A percentile compares a stretch with the other conserved stretches of the same genome.
These are phyloP conservation scores for Leishmania lainsoni DNA, from an alignment of 208 protist species.

Conservation along the genomic window DNA sequence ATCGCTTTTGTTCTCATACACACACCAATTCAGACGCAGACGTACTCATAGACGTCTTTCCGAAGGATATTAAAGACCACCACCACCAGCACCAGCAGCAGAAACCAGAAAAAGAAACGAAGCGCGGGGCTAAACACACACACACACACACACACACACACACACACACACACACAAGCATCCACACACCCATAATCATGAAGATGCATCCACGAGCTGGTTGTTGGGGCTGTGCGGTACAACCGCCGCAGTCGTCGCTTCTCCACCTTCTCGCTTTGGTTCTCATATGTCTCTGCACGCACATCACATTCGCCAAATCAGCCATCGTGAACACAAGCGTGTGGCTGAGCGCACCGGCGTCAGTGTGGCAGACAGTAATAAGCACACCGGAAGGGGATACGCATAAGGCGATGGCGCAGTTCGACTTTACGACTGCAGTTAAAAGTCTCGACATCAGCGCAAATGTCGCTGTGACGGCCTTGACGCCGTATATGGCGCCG, in stretches of 20 bases:
- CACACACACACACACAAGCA: too few species aligned
- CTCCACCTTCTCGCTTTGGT: neutral
- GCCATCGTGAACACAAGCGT: neutral
- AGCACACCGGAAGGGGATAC: neutral
- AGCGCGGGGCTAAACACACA: neutral
- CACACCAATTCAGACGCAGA: neutral
- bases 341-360: slow-evolving; percentile 15
- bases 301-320: neutral
- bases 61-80: neutral
- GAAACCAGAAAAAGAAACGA: neutral
- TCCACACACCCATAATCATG: neutral
- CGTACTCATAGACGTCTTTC: neutral
- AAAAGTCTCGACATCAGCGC: slow-evolving; percentile 2
- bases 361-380: neutral
- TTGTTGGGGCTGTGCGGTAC: neutral
- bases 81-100: neutral
- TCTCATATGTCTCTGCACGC: neutral
- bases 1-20: slow-evolving; percentile 8
- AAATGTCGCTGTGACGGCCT: neutral
- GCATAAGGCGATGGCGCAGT: neutral
- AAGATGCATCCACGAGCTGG: neutral
- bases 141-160: too few species aligned
- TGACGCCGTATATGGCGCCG: slow-evolving; percentile 1
- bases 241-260: neutral
- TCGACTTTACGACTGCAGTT: slow-evolving; percentile 2